phyloP scores from a whole-genome alignment of 176 grass and related monocot genomes.

The Aegilops tauschii region DNA sequence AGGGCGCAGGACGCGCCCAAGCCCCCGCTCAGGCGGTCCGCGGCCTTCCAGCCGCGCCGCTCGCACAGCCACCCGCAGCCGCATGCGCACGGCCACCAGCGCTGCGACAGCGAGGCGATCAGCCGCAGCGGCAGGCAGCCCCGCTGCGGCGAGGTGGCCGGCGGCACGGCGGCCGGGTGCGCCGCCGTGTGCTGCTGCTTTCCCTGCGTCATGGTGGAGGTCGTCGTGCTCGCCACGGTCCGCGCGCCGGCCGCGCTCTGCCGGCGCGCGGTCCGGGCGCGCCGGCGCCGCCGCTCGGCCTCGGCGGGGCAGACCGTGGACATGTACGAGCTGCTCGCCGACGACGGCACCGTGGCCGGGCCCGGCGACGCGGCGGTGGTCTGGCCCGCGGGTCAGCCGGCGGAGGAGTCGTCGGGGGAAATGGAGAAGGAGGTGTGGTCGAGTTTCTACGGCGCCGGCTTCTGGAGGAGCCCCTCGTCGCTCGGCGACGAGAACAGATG shows the following conservation, averaged over 20 bases:
- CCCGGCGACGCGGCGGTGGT: neutral
- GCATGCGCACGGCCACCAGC: slow-evolving; percentile 14
- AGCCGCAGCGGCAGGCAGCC: neutral
- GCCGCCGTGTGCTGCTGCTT: slow-evolving; percentile 79
- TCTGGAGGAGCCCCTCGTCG: slow-evolving; percentile 89
- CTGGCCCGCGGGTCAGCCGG: neutral
- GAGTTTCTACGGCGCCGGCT: slow-evolving; percentile 74
- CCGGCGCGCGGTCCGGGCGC: slow-evolving; percentile 35
- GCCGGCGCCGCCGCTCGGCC: slow-evolving; percentile 22
- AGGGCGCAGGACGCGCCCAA: neutral
- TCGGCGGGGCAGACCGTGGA: slow-evolving; percentile 38
- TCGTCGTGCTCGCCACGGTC: slow-evolving; percentile 70
- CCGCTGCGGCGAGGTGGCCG: slow-evolving; percentile 59
- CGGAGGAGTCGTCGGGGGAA: slow-evolving; percentile 26
- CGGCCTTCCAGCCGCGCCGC: slow-evolving; percentile 33
- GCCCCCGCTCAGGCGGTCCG: slow-evolving; percentile 21
- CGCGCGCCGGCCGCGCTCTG: slow-evolving; percentile 63
- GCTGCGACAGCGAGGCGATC: slow-evolving; percentile 26
- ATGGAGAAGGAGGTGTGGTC: slow-evolving; percentile 84
- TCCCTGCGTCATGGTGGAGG: slow-evolving; percentile 65
- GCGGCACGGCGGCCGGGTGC: slow-evolving; percentile 71
- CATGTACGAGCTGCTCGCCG: slow-evolving; percentile 48
- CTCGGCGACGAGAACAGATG: slow-evolving; percentile 42
- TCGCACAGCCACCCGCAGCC: slow-evolving; percentile 7
- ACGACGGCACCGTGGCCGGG: neutral